These are phyloP conservation scores for Chlamydomonas reinhardtii DNA, from an alignment of 163 green algal genomes.

Conservation along the genomic window DNA sequence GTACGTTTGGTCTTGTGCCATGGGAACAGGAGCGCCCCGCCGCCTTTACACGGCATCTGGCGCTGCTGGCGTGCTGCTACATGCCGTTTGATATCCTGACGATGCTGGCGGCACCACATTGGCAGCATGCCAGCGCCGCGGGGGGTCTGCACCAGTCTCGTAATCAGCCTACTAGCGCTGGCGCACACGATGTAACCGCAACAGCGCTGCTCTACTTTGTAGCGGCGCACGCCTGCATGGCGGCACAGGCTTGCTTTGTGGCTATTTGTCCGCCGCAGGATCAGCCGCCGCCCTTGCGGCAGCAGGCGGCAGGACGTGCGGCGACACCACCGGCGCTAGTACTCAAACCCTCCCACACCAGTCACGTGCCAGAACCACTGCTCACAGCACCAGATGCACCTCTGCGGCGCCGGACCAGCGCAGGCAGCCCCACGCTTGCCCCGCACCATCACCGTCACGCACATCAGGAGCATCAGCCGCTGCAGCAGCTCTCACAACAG, in stretches of 20 bases:
- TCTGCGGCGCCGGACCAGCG: background rate
- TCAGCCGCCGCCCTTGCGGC: too few relatives aligned
- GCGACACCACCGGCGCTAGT: background rate
- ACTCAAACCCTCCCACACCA: too few relatives aligned
- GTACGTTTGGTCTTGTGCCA: too few relatives aligned
- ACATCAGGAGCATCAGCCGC: background rate
- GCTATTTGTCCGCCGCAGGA: background rate
- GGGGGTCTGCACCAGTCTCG: too few relatives aligned
- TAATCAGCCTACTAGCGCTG: too few relatives aligned
- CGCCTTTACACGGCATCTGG: background rate
- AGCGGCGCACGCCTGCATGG: background rate
- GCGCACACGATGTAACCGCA: too few relatives aligned
- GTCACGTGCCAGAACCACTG: background rate
- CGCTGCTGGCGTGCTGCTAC: background rate
- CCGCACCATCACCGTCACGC: background rate
- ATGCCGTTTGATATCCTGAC: background rate
- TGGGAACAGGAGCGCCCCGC: background rate
- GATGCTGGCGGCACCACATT: background rate
- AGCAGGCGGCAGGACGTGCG: too few relatives aligned
- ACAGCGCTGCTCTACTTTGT: too few relatives aligned
- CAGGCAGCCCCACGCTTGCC: background rate
- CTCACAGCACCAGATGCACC: background rate
- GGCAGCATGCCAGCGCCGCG: too few relatives aligned
- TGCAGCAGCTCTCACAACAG: background rate
- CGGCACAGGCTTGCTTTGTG: background rate